Base-by-base conservation (phyloP, 352 stramenopile species). In the Globisporangium acanthophoron region DNA sequence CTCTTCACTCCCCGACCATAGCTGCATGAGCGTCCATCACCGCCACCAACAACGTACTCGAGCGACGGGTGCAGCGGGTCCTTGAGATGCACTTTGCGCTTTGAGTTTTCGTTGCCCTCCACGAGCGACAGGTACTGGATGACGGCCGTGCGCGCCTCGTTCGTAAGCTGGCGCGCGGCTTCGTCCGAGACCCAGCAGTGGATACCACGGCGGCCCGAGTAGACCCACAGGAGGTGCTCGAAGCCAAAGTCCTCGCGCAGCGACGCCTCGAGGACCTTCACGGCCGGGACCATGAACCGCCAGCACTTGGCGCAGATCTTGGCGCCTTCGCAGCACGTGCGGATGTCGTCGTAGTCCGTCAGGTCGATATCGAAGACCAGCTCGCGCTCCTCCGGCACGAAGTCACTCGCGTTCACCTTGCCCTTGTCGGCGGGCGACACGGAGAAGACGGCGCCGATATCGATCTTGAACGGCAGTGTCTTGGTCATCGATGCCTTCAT, bases 281-380 rank as follows among this genome's bases (percentile, higher is more conserved):
- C 85, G 11, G 97, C 97, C 51, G 97, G 97, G 20, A 90, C 77
- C 97, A 99, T 99, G 65, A 99, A 98, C 39, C 80, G 85, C 97
- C 97, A 99, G 81, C 97, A 99, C 58, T 87, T 85, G n/a, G 61
- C 50, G 67, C 95, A 98, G 39, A 98, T 97, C 58, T 82, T 59
- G 5, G 93, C 93, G 31, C 86, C 91, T 29, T 84, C 75, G 67
- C 93, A 98, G 78, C 97, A 99, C 44, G 94, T 98, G 33, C 97
- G 90, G 47, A 99, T 96, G 65, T 98, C 94, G 72, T 99, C 97
- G 87, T 99, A 99, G 77, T 99, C 97, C 0, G 96, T 99, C 11
- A 99, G 74, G 96, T 99, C 97, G 66, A 99, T 98, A 96, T 99
- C 97, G 69, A 99, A 99, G 33, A 99, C 97, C 16, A 99, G 87